These are phyloP conservation scores for Wickerhamiella vanderwaltii DNA, from an alignment of 805 yeast genomes.

Conservation along the genomic window DNA sequence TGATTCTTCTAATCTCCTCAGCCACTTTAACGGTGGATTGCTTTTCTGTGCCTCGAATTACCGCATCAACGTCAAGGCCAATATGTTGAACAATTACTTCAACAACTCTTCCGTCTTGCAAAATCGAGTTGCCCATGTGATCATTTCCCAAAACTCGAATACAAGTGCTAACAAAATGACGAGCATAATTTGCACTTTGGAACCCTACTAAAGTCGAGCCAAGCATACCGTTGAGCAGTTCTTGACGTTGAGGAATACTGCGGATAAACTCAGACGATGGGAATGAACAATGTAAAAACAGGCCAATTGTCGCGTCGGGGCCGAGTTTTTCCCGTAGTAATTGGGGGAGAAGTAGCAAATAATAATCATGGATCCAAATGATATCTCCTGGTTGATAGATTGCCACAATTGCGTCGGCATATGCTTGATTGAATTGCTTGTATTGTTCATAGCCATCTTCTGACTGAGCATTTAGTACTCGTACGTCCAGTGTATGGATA, in stretches of 20 bases:
- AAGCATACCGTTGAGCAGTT: conserved; percentile 77
- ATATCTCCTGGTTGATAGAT: conserved; percentile 80
- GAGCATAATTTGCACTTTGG: conserved; percentile 73
- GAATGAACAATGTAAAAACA: conserved; percentile 82
- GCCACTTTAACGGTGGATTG: conserved; percentile 39
- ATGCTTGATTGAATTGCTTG: conserved; percentile 81
- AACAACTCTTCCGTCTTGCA: conserved; percentile 66
- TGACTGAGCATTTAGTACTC: conserved; percentile 36
- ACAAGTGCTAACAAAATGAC: conserved; percentile 87
- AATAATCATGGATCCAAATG: conserved; percentile 88
- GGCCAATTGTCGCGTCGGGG: conserved; percentile 53
- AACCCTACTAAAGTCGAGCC: conserved; percentile 81
- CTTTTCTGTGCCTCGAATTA: conserved; percentile 51
- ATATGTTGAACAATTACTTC: conserved; percentile 69
- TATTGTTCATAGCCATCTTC: conserved; percentile 74
- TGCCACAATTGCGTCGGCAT: conserved; percentile 60
- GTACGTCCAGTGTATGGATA: conserved; percentile 38
- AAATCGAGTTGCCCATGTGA: conserved; percentile 33
- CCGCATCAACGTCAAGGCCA: conserved; percentile 69
- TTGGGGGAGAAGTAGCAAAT: conserved; percentile 69
- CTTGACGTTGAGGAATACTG: conserved; percentile 70
- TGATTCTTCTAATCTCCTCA: conserved; percentile 40
- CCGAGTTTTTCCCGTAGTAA: conserved; percentile 67
- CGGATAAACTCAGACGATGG: conserved; percentile 91
- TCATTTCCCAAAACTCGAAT: conserved; percentile 80